Evolutionary conservation across 768 basidiomycete genomes (phyloP).

Genomic region (Pulveroboletus sp.): DNA sequence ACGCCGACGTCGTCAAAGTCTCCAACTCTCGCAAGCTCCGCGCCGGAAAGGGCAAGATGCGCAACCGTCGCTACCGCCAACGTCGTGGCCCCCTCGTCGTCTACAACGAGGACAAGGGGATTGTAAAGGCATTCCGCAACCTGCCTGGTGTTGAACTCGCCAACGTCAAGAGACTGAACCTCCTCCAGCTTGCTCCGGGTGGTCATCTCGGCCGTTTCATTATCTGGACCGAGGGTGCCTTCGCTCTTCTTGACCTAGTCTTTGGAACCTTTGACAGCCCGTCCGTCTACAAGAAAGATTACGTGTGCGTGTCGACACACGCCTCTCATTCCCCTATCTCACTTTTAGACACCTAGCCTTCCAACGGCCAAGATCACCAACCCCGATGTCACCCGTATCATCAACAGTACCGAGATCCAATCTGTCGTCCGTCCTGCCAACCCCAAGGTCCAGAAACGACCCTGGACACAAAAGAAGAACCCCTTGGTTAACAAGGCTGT

Average conservation of each 20-base stretch:
- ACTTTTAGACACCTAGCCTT: constrained; percentile 45
- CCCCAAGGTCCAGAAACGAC: constrained; percentile 81
- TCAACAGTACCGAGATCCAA: constrained; percentile 98
- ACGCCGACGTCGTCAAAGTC: constrained; percentile 92
- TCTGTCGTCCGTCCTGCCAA: constrained; percentile 90
- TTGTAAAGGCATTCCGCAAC: constrained; percentile 98
- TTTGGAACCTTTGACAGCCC: constrained; percentile 93
- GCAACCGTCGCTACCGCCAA: constrained; percentile 95
- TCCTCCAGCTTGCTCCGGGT: constrained; percentile 98
- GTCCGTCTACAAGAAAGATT: constrained; percentile 85
- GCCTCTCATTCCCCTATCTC: neutral
- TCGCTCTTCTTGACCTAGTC: constrained; percentile 87
- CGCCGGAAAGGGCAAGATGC: constrained; percentile 95
- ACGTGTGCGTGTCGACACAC: constrained; percentile 48
- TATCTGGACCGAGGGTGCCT: constrained; percentile 98
- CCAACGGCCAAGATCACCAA: constrained; percentile 96
- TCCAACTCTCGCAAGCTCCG: constrained; percentile 96
- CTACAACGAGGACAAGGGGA: constrained; percentile 95
- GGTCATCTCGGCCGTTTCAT: constrained; percentile 98
- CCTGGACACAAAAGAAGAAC: constrained; percentile 99
- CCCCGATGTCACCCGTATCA: constrained; percentile 94
- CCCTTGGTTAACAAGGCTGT: constrained; percentile 90
- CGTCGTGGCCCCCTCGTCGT: constrained; percentile 96
- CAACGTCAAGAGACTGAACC: constrained; percentile 90
- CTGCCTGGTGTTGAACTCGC: constrained; percentile 96